Evolutionary conservation across 139 green algal genomes (phyloP).

Genomic region (Chlamydomonas asymmetrica): DNA sequence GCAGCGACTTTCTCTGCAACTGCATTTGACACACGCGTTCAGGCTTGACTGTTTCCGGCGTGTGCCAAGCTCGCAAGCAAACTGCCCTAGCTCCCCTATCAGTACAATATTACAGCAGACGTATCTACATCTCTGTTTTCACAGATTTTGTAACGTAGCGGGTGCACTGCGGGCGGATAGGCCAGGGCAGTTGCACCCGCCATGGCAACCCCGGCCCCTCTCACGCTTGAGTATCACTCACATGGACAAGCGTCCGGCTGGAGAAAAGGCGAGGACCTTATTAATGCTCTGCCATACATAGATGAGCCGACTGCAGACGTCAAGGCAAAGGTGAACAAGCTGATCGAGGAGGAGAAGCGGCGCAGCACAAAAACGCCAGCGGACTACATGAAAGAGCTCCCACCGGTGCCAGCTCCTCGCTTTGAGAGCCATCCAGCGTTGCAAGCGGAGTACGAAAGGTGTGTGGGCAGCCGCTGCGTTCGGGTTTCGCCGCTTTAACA

Average conservation of each 20-base stretch:
- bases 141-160: no score
- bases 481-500: no score
- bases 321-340: conserved; percentile 53
- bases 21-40: no score
- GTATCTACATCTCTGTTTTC: no score
- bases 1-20: no score
- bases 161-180: no score
- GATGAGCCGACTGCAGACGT: conserved; percentile 58
- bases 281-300: conserved; percentile 81
- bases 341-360: conserved; percentile 79
- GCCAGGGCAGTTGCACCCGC: no score
- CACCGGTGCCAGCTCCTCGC: conserved; percentile 44
- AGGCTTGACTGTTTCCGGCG: no score
- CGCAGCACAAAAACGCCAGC: conserved; percentile 56
- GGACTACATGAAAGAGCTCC: conserved; percentile 76
- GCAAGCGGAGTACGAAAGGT: conserved; percentile 62
- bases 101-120: no score
- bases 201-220: not conserved
- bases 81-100: no score
- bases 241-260: conserved; percentile 48
- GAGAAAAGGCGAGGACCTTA: conserved; percentile 60
- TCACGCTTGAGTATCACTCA: conserved; percentile 45
- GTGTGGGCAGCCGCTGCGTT: not conserved
- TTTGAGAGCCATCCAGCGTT: conserved; percentile 66
- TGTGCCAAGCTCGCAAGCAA: no score